Percentiles rank a stretch among this genome's conserved stretches.
phyloP scores from a whole-genome alignment of 768 basidiomycete species.

The Leccinellum albellum region DNA sequence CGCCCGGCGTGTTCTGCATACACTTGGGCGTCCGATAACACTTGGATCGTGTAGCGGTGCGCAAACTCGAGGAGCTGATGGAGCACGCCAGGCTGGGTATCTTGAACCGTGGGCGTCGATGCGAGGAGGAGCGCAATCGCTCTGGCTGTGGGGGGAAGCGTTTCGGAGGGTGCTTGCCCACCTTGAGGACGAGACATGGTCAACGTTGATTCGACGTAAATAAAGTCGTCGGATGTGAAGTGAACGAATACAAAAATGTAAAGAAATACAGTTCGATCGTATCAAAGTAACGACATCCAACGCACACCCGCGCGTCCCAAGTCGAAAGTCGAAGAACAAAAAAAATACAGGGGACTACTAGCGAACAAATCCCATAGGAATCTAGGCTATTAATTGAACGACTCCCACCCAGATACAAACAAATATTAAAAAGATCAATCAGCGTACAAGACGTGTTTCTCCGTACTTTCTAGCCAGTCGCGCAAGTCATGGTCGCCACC shows the following conservation, averaged over 20 bases:
- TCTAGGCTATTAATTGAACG: conserved; percentile 26
- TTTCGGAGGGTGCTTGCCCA: conserved; percentile 43
- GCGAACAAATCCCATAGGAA: conserved; percentile 23
- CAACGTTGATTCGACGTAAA: neutral
- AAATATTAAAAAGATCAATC: conserved; percentile 40
- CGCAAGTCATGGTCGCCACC: conserved; percentile 60
- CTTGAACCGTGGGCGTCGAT: conserved; percentile 79
- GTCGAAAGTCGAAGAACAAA: neutral
- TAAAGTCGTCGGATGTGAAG: neutral
- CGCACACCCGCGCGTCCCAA: neutral
- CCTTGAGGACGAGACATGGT: conserved; percentile 40
- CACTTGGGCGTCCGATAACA: conserved; percentile 79
- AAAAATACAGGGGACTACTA: conserved; percentile 9
- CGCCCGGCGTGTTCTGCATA: conserved; percentile 86
- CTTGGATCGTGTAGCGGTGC: conserved; percentile 78
- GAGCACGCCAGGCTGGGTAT: conserved; percentile 81
- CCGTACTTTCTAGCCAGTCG: conserved; percentile 72
- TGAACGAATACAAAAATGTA: neutral
- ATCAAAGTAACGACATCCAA: conserved; percentile 3
- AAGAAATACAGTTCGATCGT: conserved; percentile 10
- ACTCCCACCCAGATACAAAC: conserved; percentile 5
- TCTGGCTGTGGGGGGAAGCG: conserved; percentile 80
- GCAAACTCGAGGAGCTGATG: conserved; percentile 87
- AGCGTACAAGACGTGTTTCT: conserved; percentile 82
- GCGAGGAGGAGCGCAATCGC: conserved; percentile 81